These are phyloP conservation scores for Brassica cretica DNA, from an alignment of 345 rosid species.

Conservation along the genomic window DNA sequence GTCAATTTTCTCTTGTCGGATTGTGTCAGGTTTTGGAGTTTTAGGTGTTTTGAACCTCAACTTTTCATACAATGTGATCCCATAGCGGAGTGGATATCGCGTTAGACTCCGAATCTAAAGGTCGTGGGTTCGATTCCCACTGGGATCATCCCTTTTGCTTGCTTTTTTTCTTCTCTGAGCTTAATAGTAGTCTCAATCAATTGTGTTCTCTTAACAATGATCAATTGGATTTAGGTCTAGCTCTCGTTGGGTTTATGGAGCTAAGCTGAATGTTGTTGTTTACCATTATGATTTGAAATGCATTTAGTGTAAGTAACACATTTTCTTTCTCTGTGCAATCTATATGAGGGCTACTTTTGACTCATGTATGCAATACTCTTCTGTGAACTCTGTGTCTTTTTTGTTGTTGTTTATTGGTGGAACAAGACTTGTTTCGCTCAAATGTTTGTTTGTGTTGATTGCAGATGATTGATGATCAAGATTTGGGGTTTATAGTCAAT, in stretches of 20 bases:
- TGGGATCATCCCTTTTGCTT: conserved; percentile 59
- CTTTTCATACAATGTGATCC: conserved; percentile 48
- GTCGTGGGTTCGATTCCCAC: conserved; percentile 99
- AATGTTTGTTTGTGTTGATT: conserved; percentile 21
- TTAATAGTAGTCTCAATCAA: not conserved
- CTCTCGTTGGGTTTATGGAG: not conserved
- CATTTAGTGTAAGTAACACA: not conserved
- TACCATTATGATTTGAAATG: not conserved
- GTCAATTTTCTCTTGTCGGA: conserved; percentile 27
- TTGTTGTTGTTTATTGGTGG: not conserved
- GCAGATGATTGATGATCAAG: conserved; percentile 92
- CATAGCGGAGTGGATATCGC: conserved; percentile 98
- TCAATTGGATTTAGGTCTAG: not conserved
- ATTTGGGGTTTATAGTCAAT: conserved; percentile 71
- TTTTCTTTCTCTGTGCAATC: not conserved
- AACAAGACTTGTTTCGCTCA: conserved; percentile 3
- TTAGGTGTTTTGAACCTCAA: not conserved
- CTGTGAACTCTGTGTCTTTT: not conserved
- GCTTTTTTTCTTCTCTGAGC: not conserved
- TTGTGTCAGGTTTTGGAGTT: conserved; percentile 33
- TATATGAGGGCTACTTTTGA: not conserved
- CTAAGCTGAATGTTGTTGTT: not conserved
- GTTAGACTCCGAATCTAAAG: conserved; percentile 99
- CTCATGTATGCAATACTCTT: not conserved
- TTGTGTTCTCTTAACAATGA: not conserved